Base-by-base conservation (phyloP, 306 rosid species). In the Prunus mira region DNA sequence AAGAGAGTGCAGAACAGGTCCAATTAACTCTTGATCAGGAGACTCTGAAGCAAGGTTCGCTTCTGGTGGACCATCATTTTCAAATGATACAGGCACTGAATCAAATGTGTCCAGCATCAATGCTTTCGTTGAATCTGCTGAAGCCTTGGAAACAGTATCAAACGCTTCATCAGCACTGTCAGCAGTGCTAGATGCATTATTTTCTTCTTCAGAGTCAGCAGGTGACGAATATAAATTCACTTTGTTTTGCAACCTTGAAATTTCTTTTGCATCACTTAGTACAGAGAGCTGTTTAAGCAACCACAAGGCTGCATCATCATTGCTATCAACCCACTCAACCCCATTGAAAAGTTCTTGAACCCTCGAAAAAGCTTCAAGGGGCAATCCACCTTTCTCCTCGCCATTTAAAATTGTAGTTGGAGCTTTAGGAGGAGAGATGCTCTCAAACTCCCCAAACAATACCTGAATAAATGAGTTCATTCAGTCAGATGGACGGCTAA, bases 301-400 rank as follows among this genome's bases (percentile, higher is more conserved):
- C 98, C 98, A 95, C 81, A 92, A 89, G 51, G 98, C 91, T 41
- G 94, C 98, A 79, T 92, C 97, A 80, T 95, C 98, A 74, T 87
- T 85, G 72, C 77, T 83, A 50, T 90, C 98, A 84, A 89, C 85
- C 98, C 97, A 95, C 55, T 95, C 98, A 55, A 78, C 95, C 54
- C 93, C 96, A 79, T 82, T 92, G 80, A 95, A 95, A 73, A 95
- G 92, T 83, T 95, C 98, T 82, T 92, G 97, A 84, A 95, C 98
- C 86, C 91, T 90, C 71, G 98, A 92, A 88, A 95, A 95, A 52
- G 98, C 97, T 86, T 95, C 98, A 72, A 92, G 85, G 25, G 98
- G 98, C 80, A 95, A 82, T 70, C 98, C 98, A 80, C 98, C 97
- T 82, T 85, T 95, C 88, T 92, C 95, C 81, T 95, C 98, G 4